These are phyloP conservation scores for Syncephalastrum contaminatum DNA, from an alignment of 371 early-diverging fungal species.

Conservation along the genomic window DNA sequence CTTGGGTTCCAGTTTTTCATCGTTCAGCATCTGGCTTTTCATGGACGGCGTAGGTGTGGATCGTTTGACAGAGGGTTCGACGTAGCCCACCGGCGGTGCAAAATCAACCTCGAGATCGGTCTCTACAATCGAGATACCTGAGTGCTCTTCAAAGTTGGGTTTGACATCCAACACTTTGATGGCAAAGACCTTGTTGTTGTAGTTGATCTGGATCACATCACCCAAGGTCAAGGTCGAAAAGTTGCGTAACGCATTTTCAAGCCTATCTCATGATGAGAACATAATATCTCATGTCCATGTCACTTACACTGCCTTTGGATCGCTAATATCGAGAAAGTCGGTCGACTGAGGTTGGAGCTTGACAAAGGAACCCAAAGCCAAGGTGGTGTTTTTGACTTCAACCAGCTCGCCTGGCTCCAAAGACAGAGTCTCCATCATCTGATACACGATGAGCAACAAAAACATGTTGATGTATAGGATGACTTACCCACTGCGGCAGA, in stretches of 20 bases:
- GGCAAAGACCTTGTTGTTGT: slow-evolving; percentile 87
- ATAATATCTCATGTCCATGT: not conserved
- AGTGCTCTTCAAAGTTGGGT: slow-evolving; percentile 64
- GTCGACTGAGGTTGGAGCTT: slow-evolving; percentile 98
- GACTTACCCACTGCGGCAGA: slow-evolving; percentile 93
- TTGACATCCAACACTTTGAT: slow-evolving; percentile 93
- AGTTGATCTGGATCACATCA: slow-evolving; percentile 92
- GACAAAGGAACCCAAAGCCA: slow-evolving; percentile 91
- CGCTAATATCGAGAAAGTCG: slow-evolving; percentile 97
- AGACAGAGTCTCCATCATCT: slow-evolving; percentile 94
- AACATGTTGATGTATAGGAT: slow-evolving; percentile 1
- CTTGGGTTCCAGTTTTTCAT: slow-evolving; percentile 36
- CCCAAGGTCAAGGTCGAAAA: slow-evolving; percentile 94
- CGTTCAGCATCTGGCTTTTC: slow-evolving; percentile 53
- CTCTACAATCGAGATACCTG: slow-evolving; percentile 95
- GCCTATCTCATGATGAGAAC: slow-evolving; percentile 29
- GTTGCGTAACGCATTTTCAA: slow-evolving; percentile 96
- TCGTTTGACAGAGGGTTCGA: slow-evolving; percentile 67
- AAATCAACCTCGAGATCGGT: slow-evolving; percentile 99
- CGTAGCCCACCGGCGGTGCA: slow-evolving; percentile 97
- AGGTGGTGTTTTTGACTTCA: slow-evolving; percentile 74
- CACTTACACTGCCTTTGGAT: slow-evolving; percentile 94
- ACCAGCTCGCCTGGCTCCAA: slow-evolving; percentile 79
- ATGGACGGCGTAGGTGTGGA: slow-evolving; percentile 41
- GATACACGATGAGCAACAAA: not conserved